These are phyloP conservation scores for Neurospora sp. DNA, from an alignment of 495 filamentous ascomycete genomes.

Conservation along the genomic window DNA sequence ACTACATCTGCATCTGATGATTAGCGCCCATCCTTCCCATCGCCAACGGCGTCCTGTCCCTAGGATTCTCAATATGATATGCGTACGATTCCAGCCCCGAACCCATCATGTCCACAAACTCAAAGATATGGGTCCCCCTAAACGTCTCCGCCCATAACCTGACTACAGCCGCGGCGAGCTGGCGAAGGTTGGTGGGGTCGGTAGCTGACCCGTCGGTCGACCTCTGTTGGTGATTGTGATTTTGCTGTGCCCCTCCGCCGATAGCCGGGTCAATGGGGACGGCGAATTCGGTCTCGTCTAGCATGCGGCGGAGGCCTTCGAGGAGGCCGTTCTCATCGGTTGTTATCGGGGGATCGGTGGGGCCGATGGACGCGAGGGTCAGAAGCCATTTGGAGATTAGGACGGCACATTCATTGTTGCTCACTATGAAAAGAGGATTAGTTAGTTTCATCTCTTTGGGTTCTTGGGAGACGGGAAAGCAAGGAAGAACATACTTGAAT, in stretches of 20 bases:
- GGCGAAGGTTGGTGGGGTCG: conserved; percentile 44
- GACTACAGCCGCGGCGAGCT: conserved; percentile 53
- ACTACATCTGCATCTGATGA: not conserved
- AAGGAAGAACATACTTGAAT: conserved; percentile 38
- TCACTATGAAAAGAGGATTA: conserved; percentile 29
- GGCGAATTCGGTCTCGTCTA: conserved; percentile 67
- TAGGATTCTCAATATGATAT: conserved; percentile 49
- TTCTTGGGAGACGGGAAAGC: not conserved
- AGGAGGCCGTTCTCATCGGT: conserved; percentile 56
- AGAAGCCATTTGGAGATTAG: conserved; percentile 48
- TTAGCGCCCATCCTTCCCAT: not conserved
- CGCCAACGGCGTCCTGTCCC: conserved; percentile 36
- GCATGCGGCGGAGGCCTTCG: conserved; percentile 59
- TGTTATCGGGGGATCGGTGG: conserved; percentile 32
- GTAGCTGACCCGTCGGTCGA: conserved; percentile 28
- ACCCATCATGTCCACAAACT: conserved; percentile 55
- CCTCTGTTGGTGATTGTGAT: conserved; percentile 20
- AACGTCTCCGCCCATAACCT: conserved; percentile 60
- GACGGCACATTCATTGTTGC: conserved; percentile 61
- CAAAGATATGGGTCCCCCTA: conserved; percentile 57
- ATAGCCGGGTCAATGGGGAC: conserved; percentile 43
- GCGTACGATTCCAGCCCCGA: conserved; percentile 53
- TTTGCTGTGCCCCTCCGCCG: conserved; percentile 12
- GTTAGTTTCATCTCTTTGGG: not conserved
- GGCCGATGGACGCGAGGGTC: conserved; percentile 32